These are phyloP conservation scores for Pythium phragmitis DNA, from an alignment of 352 stramenopile genomes.

Conservation along the genomic window DNA sequence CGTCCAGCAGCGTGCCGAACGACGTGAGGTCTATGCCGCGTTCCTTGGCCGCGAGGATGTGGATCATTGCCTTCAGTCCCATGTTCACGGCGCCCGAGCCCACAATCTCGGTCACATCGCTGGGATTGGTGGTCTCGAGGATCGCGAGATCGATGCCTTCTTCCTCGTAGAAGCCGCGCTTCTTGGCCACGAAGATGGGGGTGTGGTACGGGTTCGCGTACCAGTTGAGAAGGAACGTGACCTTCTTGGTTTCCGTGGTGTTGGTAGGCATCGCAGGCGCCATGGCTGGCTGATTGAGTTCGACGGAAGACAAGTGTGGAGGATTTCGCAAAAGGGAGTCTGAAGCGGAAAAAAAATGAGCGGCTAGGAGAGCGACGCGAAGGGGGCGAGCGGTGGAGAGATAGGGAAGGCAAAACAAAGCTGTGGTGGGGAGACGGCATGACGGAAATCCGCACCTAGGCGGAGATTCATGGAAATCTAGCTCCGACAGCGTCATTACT, in stretches of 20 bases:
- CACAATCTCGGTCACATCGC: conserved; percentile 53
- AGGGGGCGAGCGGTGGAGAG: too few relatives aligned
- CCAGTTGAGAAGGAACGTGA: conserved; percentile 53
- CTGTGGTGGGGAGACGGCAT: background rate
- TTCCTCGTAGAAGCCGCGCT: conserved; percentile 49
- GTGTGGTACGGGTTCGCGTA: conserved; percentile 58
- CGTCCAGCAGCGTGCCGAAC: conserved; percentile 45
- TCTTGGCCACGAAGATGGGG: conserved; percentile 55
- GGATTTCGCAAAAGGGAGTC: background rate
- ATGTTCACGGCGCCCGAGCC: conserved; percentile 47
- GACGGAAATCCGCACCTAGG: conserved; percentile 18
- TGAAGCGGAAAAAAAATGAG: background rate
- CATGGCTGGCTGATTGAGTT: conserved; percentile 23
- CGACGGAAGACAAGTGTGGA: background rate
- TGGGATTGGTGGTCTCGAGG: conserved; percentile 51
- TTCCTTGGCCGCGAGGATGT: conserved; percentile 51
- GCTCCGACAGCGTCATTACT: background rate
- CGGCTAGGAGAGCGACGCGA: background rate
- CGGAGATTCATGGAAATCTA: conserved; percentile 12
- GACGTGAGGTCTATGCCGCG: conserved; percentile 48
- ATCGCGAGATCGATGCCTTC: conserved; percentile 52
- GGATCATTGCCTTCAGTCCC: conserved; percentile 53
- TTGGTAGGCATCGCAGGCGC: conserved; percentile 29
- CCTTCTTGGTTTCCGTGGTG: conserved; percentile 35
- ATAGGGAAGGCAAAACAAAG: too few relatives aligned